Percentiles rank a stretch among this genome's conserved stretches.
phyloP scores from a whole-genome alignment of 1,139 yeast species.

The Blastobotrys ciferrii region DNA sequence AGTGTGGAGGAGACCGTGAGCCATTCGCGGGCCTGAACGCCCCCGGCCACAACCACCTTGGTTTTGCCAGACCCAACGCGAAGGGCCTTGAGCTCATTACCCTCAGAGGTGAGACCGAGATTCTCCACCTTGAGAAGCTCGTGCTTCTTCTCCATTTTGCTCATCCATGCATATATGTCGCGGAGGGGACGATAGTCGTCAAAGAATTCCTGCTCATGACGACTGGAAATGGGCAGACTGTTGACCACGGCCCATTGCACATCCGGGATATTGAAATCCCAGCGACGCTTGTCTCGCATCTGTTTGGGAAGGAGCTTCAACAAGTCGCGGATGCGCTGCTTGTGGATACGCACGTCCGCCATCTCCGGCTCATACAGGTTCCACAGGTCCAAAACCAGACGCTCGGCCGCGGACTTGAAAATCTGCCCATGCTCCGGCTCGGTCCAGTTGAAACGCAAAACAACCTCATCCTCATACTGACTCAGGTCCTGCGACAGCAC shows the following conservation, averaged over 20 bases:
- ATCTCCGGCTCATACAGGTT: conserved; percentile 22
- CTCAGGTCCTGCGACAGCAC: conserved; percentile 21
- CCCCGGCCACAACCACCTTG: conserved; percentile 69
- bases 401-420: conserved; percentile 32
- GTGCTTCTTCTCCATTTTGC: conserved; percentile 41
- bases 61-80: conserved; percentile 49
- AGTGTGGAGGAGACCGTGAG: conserved; percentile 69
- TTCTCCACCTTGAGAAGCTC: conserved; percentile 54
- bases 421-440: conserved; percentile 28
- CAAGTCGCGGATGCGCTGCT: conserved; percentile 29
- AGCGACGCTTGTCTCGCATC: conserved; percentile 25
- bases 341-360: conserved; percentile 34
- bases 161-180: conserved; percentile 72
- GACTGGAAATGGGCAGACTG: conserved; percentile 21
- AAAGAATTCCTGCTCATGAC: conserved; percentile 48
- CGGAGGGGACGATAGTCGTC: conserved; percentile 66
- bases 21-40: conserved; percentile 93
- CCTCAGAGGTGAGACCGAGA: conserved; percentile 74
- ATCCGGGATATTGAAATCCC: conserved; percentile 31
- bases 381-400: conserved; percentile 42
- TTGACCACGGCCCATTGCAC: conserved; percentile 34
- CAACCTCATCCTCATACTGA: conserved; percentile 52
- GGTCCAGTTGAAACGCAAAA: conserved; percentile 46
- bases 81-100: conserved; percentile 63
- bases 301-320: conserved; percentile 33